Percentiles rank a stretch among this genome's conserved stretches.
Conservation (phyloP, 345 rosid genomes). For the Clausena lansium region DNA sequence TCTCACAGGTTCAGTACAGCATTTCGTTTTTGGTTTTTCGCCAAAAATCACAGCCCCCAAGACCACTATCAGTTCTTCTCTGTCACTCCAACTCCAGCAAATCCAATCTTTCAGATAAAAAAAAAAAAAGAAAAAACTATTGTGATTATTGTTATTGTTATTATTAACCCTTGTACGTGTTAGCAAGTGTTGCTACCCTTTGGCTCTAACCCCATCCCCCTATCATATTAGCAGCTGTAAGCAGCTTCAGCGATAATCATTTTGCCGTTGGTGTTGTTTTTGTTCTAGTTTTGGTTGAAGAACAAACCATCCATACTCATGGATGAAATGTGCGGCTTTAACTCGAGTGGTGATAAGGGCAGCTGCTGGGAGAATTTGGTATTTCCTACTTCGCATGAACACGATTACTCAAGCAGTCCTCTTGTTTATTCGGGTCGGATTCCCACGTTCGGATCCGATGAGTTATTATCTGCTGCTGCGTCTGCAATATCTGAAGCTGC, state of each 20-base stretch:
- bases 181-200: neutral
- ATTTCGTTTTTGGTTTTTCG: neutral
- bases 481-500: constrained; percentile 63
- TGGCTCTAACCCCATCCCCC: too few species aligned
- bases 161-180: neutral
- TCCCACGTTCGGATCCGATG: constrained; percentile 66
- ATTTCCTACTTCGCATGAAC: constrained; percentile 28
- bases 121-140: neutral
- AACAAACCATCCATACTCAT: constrained; percentile 23
- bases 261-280: neutral
- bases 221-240: neutral
- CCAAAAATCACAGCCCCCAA: constrained; percentile 31
- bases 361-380: constrained; percentile 46
- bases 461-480: constrained; percentile 47
- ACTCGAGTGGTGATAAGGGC: constrained; percentile 37
- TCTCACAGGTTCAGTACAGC: constrained; percentile 7
- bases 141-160: neutral
- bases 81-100: constrained; percentile 35
- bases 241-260: neutral
- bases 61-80: constrained; percentile 23
- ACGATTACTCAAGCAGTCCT: constrained; percentile 35
- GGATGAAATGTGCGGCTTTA: constrained; percentile 77
- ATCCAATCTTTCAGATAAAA: constrained; percentile 6
- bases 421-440: constrained; percentile 42
- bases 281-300: neutral